Evolutionary conservation across 2,329 filamentous ascomycete genomes (phyloP).

Genomic region (Trichophyton equinum): DNA sequence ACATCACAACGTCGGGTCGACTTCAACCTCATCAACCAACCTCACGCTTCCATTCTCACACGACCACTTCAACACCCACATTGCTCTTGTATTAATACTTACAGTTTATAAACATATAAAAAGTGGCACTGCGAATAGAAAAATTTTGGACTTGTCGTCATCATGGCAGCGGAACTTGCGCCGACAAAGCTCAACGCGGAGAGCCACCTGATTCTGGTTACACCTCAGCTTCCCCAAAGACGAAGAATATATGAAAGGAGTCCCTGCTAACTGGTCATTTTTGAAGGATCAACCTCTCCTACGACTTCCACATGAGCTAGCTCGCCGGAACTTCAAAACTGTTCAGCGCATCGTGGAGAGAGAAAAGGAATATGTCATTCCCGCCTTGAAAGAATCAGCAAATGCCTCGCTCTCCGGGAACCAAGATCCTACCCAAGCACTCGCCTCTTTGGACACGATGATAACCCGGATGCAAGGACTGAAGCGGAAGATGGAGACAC

Average conservation of each 20-base stretch:
- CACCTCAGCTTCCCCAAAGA: conserved; percentile 7
- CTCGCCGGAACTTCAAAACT: conserved; percentile 85
- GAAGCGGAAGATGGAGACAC: conserved; percentile 69
- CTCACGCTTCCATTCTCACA: background rate
- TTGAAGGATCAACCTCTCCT: conserved; percentile 81
- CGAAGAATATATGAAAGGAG: background rate
- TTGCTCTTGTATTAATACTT: background rate
- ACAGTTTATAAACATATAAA: background rate
- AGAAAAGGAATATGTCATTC: conserved; percentile 36
- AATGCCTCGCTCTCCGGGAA: conserved; percentile 53
- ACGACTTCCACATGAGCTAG: conserved; percentile 80
- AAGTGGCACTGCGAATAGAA: background rate
- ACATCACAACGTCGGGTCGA: background rate
- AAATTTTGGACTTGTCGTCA: background rate
- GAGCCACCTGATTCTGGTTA: conserved; percentile 40
- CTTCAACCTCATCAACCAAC: background rate
- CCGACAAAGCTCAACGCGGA: conserved; percentile 39
- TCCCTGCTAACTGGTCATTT: background rate
- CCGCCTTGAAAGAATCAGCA: conserved; percentile 39
- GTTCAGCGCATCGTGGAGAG: conserved; percentile 41
- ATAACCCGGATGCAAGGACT: conserved; percentile 71
- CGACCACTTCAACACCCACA: background rate
- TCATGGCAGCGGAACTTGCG: conserved; percentile 33
- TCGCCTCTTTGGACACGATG: conserved; percentile 72
- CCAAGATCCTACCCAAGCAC: conserved; percentile 55